A percentile compares a stretch with the other conserved stretches of the same genome.
Conservation (phyloP, 352 stramenopile genomes). For the Phytophthora megakarya region DNA sequence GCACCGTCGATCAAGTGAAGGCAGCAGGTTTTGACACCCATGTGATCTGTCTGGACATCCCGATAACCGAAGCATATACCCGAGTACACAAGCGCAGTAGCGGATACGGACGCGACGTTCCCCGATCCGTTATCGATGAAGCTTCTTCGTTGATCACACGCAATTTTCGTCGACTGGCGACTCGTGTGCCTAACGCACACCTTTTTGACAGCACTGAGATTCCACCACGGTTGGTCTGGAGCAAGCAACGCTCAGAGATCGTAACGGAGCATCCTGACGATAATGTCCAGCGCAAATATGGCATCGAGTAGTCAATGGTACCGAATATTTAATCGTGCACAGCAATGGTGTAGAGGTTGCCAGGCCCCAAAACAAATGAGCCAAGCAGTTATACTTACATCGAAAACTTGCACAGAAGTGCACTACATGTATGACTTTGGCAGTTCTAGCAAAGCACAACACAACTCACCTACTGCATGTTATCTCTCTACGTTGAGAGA, state of each 20-base stretch:
- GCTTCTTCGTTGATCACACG: conserved; percentile 65
- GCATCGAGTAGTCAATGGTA: conserved; percentile 41
- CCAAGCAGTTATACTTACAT: neutral
- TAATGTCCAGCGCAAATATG: conserved; percentile 70
- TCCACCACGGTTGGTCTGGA: conserved; percentile 75
- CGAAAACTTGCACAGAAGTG: neutral
- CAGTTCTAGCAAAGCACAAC: too few species aligned
- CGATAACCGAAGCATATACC: conserved; percentile 62
- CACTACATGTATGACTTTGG: neutral
- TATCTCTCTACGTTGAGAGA: neutral
- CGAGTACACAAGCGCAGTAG: conserved; percentile 69
- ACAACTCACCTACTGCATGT: too few species aligned
- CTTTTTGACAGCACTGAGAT: conserved; percentile 69
- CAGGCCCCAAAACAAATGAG: neutral
- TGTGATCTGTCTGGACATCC: conserved; percentile 80
- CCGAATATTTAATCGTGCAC: conserved; percentile 19
- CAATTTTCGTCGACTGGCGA: conserved; percentile 69
- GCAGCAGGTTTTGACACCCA: conserved; percentile 70
- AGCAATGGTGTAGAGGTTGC: neutral
- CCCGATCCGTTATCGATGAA: conserved; percentile 63
- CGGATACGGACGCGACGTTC: conserved; percentile 73
- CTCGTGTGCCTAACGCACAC: conserved; percentile 68
- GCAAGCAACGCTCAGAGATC: conserved; percentile 63
- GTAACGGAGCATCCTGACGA: conserved; percentile 52
- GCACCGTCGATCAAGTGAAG: conserved; percentile 70